Conservation (phyloP, 2,329 filamentous ascomycete genomes). For the Alternaria tenuissima region DNA sequence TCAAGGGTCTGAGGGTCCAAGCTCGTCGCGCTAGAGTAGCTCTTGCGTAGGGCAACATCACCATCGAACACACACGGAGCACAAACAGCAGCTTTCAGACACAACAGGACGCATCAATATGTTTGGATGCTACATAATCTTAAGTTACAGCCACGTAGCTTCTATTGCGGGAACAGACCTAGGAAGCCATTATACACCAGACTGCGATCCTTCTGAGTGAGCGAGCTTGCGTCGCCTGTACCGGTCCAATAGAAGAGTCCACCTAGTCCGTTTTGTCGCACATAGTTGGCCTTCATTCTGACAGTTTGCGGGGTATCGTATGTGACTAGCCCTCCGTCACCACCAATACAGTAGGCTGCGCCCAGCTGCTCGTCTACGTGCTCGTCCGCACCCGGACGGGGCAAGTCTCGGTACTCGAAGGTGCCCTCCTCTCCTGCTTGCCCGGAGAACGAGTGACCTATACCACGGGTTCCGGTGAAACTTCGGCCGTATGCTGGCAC, state of each 20-base stretch:
- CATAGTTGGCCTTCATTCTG: conserved; percentile 76
- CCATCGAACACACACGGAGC: conserved; percentile 12
- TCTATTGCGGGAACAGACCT: conserved; percentile 54
- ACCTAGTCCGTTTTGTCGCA: conserved; percentile 73
- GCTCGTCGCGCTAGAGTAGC: conserved; percentile 21
- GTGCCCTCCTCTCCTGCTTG: conserved; percentile 69
- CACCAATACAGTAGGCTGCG: conserved; percentile 76
- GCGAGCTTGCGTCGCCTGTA: conserved; percentile 68
- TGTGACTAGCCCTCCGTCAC: conserved; percentile 78
- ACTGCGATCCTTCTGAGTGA: conserved; percentile 59
- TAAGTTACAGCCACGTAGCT: not conserved
- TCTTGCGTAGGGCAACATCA: not conserved
- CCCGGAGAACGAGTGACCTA: conserved; percentile 67
- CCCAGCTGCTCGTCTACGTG: conserved; percentile 71
- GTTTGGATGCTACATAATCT: not conserved
- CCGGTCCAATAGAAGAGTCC: conserved; percentile 85
- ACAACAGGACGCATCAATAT: not conserved
- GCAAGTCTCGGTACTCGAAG: conserved; percentile 78
- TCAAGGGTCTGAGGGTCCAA: conserved; percentile 22
- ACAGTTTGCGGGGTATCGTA: conserved; percentile 84
- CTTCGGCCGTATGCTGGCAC: conserved; percentile 79
- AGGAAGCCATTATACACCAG: conserved; percentile 68
- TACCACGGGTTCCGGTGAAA: conserved; percentile 71
- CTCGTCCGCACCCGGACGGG: conserved; percentile 68
- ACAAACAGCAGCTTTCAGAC: not conserved